Evolutionary conservation across 176 grass and related monocot genomes (phyloP), one percentile per base, ranked within the genome.

Genomic region (Carex cristatella): DNA sequence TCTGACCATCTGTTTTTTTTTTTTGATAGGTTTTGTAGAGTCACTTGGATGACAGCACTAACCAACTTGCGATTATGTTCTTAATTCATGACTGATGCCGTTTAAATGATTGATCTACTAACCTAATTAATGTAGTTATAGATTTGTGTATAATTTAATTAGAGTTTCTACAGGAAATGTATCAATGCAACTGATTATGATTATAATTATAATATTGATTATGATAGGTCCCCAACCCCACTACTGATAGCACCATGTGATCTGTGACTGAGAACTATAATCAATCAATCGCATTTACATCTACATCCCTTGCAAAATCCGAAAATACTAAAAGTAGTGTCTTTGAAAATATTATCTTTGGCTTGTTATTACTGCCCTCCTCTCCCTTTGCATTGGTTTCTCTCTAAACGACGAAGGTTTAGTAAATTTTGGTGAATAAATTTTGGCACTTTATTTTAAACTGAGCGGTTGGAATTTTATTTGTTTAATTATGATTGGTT

Each of bases 101-200:
- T 63, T 63, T 10, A 10, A 63, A 72, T 72, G 69, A 72, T 72
- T 72, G 69, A 72, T 48, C 69, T 19, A 13, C 15, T 72, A 10
- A 3, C 2, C 46, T 27, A 44, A 8, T 44, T 9, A 49, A 44
- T 19, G 40, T 19, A 8, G 46, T 5, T 23, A 48, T 72, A 44
- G 18, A 19, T 72, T 48, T 72, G 40, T 72, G 69, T 72, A 72
- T 44, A 72, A 72, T 72, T 33, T 72, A 72, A 40, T 65, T 65
- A 72, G 38, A 27, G 16, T 63, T 63, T 23, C 7, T 63, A 27
- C 8, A 5, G 23, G 19, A 7, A 63, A 63, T 23, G 18, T 72
- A 72, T 46, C 8, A 69, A 72, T 72, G 18, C 40, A 72, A 72
- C 35, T 10, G 40, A 72, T 48, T 19, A 46, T 46, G 40, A 70